Percentiles rank a stretch among this genome's conserved stretches.
phyloP scores from a whole-genome alignment of 768 basidiomycete genomes.

The Phaffia tasmanica region DNA sequence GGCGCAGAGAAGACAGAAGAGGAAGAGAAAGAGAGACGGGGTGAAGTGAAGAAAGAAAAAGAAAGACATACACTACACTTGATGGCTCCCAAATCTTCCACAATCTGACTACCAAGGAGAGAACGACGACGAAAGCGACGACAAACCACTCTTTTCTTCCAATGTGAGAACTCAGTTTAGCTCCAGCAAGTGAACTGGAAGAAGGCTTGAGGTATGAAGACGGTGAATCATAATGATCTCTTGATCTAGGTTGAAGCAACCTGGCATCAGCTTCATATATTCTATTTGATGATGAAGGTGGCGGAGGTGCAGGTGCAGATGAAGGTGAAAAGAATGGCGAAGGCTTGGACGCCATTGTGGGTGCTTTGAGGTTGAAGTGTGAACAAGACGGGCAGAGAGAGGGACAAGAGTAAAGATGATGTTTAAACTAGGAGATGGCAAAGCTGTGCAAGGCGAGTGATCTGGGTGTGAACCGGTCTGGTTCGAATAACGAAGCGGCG shows the following conservation, averaged over 20 bases:
- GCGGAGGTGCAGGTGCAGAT: constrained; percentile 6
- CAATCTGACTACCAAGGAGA: constrained; percentile 71
- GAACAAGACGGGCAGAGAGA: not conserved
- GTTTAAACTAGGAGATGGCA: not conserved
- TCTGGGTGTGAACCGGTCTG: not conserved
- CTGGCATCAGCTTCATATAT: not conserved
- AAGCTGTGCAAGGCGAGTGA: not conserved
- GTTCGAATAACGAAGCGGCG: not conserved
- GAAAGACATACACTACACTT: constrained; percentile 72
- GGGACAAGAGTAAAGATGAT: not conserved
- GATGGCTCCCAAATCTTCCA: constrained; percentile 74
- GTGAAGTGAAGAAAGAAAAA: not conserved
- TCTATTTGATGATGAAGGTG: not conserved
- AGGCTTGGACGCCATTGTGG: constrained; percentile 1
- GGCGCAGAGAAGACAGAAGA: not conserved
- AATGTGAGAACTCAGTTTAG: constrained; percentile 8
- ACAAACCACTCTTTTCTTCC: constrained; percentile 57
- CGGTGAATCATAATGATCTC: constrained; percentile 2
- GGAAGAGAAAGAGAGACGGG: not conserved
- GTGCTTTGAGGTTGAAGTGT: not conserved
- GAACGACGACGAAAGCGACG: constrained; percentile 51
- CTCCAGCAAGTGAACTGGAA: not conserved
- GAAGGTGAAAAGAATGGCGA: too few species aligned
- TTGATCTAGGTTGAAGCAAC: not conserved
- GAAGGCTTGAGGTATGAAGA: constrained; percentile 16